phyloP scores from a whole-genome alignment of 2,329 filamentous ascomycete species.

The Scortechinia acanthostroma region DNA sequence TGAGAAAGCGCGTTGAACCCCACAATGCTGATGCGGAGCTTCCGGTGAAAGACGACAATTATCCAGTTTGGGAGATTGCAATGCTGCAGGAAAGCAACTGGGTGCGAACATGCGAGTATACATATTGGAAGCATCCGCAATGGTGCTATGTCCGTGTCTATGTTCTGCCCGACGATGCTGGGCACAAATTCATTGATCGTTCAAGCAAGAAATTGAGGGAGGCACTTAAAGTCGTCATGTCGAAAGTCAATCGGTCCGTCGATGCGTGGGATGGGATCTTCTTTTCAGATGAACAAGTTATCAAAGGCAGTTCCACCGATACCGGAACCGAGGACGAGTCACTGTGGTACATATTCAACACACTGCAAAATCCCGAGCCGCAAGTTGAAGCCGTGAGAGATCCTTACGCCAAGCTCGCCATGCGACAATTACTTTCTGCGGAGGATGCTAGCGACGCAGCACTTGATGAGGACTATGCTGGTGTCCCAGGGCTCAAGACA shows the following conservation, averaged over 20 bases:
- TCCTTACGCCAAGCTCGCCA: conserved; percentile 19
- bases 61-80: no score
- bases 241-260: background rate
- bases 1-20: no score
- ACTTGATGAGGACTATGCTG: conserved; percentile 14
- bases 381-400: conserved; percentile 16
- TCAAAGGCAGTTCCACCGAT: background rate
- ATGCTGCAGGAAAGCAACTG: background rate
- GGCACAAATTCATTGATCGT: background rate
- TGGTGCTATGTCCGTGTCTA: conserved; percentile 39
- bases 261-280: background rate
- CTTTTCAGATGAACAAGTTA: background rate
- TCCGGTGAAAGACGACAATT: no score
- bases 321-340: conserved; percentile 21
- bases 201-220: background rate
- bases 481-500: conserved; percentile 32
- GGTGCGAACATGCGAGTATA: background rate
- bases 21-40: no score
- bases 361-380: conserved; percentile 34
- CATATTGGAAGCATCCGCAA: background rate
- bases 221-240: background rate
- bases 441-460: conserved; percentile 28
- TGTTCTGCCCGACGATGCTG: conserved; percentile 55
- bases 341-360: conserved; percentile 42
- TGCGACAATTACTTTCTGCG: conserved; percentile 10